Conservation (phyloP, 1,284 basidiomycete genomes). For the Thelephora terrestris region DNA sequence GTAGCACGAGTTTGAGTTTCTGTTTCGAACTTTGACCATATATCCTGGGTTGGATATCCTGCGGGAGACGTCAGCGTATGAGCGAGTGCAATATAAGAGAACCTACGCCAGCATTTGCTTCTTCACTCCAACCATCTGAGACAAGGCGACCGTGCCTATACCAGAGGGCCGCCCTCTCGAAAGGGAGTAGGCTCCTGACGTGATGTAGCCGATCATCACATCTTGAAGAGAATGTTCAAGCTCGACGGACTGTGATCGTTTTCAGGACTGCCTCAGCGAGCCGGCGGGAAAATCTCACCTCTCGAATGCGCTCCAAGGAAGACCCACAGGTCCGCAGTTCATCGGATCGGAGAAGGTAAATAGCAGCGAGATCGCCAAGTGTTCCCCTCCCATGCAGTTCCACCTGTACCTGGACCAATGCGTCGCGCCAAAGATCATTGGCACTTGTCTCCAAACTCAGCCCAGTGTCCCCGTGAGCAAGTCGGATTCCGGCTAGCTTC, state of each 20-base stretch:
- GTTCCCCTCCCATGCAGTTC: slow-evolving; percentile 56
- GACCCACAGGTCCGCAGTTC: slow-evolving; percentile 36
- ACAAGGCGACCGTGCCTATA: slow-evolving; percentile 59
- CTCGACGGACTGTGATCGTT: slow-evolving; percentile 1
- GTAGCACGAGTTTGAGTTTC: slow-evolving; percentile 29
- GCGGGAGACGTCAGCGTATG: background rate
- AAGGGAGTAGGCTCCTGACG: slow-evolving; percentile 73
- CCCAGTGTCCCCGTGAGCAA: slow-evolving; percentile 37
- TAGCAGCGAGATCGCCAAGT: slow-evolving; percentile 61
- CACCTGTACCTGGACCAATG: slow-evolving; percentile 56
- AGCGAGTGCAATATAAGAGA: background rate
- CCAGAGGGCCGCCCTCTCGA: slow-evolving; percentile 65
- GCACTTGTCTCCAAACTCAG: slow-evolving; percentile 26
- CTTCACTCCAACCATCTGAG: slow-evolving; percentile 39
- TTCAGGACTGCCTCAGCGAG: background rate
- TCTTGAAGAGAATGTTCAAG: slow-evolving; percentile 35
- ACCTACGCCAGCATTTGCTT: slow-evolving; percentile 41
- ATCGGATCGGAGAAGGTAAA: slow-evolving; percentile 50
- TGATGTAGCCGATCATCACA: slow-evolving; percentile 66
- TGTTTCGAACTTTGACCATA: slow-evolving; percentile 33
- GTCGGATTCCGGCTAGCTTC: slow-evolving; percentile 50
- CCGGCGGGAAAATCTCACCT: background rate
- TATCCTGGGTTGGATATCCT: slow-evolving; percentile 15
- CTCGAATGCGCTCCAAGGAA: slow-evolving; percentile 12
- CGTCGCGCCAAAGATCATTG: slow-evolving; percentile 40